Percentiles rank a stretch among this genome's conserved stretches.
Conservation (phyloP, 352 stramenopile genomes). For the Globisporangium lucens region DNA sequence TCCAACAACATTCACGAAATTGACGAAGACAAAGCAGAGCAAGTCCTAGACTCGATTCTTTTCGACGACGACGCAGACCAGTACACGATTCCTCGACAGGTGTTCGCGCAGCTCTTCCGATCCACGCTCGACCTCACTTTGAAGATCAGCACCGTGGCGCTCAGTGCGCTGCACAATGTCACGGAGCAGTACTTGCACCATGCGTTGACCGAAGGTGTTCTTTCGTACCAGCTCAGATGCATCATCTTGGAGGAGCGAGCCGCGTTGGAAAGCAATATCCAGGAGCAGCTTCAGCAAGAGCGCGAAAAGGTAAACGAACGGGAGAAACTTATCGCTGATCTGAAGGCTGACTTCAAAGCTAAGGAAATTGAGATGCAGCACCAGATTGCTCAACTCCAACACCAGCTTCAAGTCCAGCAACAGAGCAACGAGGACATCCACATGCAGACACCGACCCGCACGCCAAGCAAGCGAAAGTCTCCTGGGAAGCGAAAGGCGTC, state of each 20-base stretch:
- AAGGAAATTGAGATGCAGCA: slow-evolving; percentile 72
- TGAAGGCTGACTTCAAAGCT: slow-evolving; percentile 52
- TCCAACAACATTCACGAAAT: slow-evolving; percentile 31
- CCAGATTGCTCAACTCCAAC: slow-evolving; percentile 55
- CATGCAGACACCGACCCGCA: slow-evolving; percentile 28
- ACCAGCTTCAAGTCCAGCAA: slow-evolving; percentile 29
- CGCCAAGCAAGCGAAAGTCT: slow-evolving; percentile 32
- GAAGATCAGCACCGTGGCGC: slow-evolving; percentile 58
- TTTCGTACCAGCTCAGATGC: slow-evolving; percentile 42
- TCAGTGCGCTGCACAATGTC: slow-evolving; percentile 77
- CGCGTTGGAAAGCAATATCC: slow-evolving; percentile 29
- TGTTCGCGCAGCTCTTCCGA: slow-evolving; percentile 56
- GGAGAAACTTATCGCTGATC: slow-evolving; percentile 48
- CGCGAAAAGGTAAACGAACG: slow-evolving; percentile 60
- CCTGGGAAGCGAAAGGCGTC: slow-evolving; percentile 53
- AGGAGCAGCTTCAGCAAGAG: slow-evolving; percentile 43
- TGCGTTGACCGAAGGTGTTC: slow-evolving; percentile 49
- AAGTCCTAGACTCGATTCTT: slow-evolving; percentile 18
- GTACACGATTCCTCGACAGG: slow-evolving; percentile 69
- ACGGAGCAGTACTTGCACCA: slow-evolving; percentile 68
- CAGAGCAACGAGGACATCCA: slow-evolving; percentile 25
- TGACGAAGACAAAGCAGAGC: slow-evolving; percentile 24
- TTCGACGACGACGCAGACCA: slow-evolving; percentile 27
- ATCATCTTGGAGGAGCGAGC: slow-evolving; percentile 49
- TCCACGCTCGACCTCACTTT: slow-evolving; percentile 32